Evolutionary conservation across 176 grass and related monocot species (phyloP).

Genomic region (Melocanna baccifera): DNA sequence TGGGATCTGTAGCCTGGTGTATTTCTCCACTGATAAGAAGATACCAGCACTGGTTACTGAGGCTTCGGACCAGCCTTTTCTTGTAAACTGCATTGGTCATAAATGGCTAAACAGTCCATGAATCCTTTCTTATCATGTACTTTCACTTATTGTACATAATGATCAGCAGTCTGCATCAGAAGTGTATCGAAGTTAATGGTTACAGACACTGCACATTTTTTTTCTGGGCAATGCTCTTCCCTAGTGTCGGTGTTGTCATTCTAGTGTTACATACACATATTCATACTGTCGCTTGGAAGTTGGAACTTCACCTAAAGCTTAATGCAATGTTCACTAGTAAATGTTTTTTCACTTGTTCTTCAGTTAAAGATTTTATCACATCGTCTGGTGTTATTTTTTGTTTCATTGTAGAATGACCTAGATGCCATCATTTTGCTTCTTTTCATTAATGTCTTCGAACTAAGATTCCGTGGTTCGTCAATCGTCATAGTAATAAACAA

Average conservation of each 20-base stretch:
- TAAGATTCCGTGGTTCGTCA: background rate
- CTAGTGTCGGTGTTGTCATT: background rate
- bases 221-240: background rate
- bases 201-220: background rate
- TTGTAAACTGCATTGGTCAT: background rate
- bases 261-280: background rate
- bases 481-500: background rate
- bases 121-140: background rate
- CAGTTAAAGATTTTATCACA: background rate
- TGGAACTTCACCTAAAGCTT: background rate
- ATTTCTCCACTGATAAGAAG: background rate
- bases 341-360: background rate
- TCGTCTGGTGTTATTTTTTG: background rate
- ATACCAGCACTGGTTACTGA: background rate
- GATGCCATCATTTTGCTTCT: background rate
- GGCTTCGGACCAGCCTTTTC: slow-evolving; percentile 7
- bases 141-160: slow-evolving; percentile 38
- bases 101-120: background rate
- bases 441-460: background rate
- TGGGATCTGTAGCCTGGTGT: slow-evolving; percentile 66
- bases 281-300: background rate
- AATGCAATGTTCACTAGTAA: background rate
- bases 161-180: background rate
- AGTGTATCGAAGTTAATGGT: background rate
- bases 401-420: background rate